Base-by-base conservation (phyloP, 2,329 filamentous ascomycete genomes). In the Beauveria scarabaeidicola region DNA sequence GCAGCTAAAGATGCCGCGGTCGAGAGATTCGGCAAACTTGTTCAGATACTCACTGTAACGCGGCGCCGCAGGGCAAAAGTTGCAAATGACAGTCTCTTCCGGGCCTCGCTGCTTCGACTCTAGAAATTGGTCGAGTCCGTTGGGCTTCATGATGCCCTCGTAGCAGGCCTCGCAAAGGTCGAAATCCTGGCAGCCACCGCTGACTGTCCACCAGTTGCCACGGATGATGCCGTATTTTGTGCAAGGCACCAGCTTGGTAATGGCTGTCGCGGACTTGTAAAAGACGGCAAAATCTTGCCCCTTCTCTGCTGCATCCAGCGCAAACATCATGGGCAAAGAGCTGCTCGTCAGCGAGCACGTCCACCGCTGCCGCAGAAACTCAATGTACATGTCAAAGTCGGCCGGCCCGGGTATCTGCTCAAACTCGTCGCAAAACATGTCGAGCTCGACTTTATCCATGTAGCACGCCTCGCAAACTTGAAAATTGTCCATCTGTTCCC, bases 151-250 rank as follows among this genome's bases (percentile, higher is more conserved):
- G 15, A 70, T 64, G 1, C 71, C 72, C 0, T 62, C 62, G 54
- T 70, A 68, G 47, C 73, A 75, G 4, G 70, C 69, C 29, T 73
- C 68, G 36, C 73, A 75, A 0, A 75, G 63, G 13, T 64, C 63
- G 8, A 67, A 66, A 0, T 65, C 65, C 0, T 61, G 58, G 13
- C 67, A 65, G 0, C 61, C 66, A 1, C 67, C 67, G 0, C 57
- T 17, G 1, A 73, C 41, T 0, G 71, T 73, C 66, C 71, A 75
- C 70, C 71, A 74, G 1, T 68, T 71, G 1, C 71, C 70, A 1
- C 68, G 60, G 0, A 65, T 47, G 25, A 73, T 68, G 0, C 69
- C 71, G 1, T 68, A 54, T 0, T 59, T 59, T 0, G 68, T 69
- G 32, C 73, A 75, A 0, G 66, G 66, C 0, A 69, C 62, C 1